Evolutionary conservation across 2,329 filamentous ascomycete genomes (phyloP).

Genomic region (Cadophora sp.): DNA sequence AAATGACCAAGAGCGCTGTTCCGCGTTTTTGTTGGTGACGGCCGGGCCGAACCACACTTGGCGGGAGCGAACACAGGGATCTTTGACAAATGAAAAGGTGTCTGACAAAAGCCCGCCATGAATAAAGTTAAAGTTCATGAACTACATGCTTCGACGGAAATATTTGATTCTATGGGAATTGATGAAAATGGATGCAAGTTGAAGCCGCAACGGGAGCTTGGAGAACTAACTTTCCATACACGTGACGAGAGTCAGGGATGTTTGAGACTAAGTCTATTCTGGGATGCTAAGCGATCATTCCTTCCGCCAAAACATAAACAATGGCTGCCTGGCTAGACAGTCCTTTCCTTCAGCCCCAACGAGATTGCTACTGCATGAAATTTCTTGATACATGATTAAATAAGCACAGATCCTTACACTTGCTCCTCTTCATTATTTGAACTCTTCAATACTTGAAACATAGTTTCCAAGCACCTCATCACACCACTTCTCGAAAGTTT

Average conservation of each 20-base stretch:
- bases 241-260: background rate
- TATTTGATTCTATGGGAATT: background rate
- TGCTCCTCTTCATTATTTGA: background rate
- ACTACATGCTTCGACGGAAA: background rate
- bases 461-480: constrained; percentile 25
- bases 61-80: background rate
- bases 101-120: background rate
- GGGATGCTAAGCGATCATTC: background rate
- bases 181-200: background rate
- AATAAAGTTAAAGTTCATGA: background rate
- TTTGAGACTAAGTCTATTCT: background rate
- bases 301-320: background rate
- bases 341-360: background rate
- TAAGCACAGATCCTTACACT: background rate
- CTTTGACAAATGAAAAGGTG: constrained; percentile 7
- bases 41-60: background rate
- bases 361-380: background rate
- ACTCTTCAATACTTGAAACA: background rate
- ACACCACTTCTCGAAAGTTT: constrained; percentile 56
- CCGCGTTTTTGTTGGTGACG: background rate
- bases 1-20: constrained; percentile 12
- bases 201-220: background rate
- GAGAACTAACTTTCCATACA: background rate
- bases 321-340: background rate
- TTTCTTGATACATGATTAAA: too few relatives aligned